A percentile compares a stretch with the other conserved stretches of the same genome.
Conservation (phyloP, 2,329 filamentous ascomycete species). For the Xylaria sp. region DNA sequence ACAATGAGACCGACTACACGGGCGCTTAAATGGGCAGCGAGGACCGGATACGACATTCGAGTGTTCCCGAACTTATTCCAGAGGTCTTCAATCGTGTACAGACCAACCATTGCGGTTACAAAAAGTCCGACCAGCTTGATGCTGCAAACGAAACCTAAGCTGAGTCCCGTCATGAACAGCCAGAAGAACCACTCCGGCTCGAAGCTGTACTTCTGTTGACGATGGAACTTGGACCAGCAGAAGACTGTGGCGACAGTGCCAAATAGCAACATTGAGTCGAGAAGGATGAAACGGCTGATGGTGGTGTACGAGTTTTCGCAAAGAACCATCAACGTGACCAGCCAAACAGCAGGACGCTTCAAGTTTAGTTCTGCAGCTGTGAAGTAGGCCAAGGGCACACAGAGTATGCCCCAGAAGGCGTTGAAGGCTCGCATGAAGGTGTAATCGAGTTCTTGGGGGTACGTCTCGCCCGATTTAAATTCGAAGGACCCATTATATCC, state of each 20-base stretch:
- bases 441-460: slow-evolving; percentile 93
- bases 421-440: slow-evolving; percentile 99
- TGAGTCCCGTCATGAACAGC: slow-evolving; percentile 92
- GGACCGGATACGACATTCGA: slow-evolving; percentile 76
- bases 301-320: slow-evolving; percentile 99
- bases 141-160: slow-evolving; percentile 97
- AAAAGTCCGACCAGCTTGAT: slow-evolving; percentile 99
- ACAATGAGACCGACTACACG: slow-evolving; percentile 89
- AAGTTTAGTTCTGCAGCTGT: slow-evolving; percentile 93
- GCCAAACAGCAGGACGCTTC: slow-evolving; percentile 87
- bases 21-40: slow-evolving; percentile 81
- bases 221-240: slow-evolving; percentile 98
- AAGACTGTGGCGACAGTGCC: slow-evolving; percentile 98
- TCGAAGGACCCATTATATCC: slow-evolving; percentile 99
- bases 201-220: slow-evolving; percentile 85
- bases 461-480: slow-evolving; percentile 98
- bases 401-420: slow-evolving; percentile 90
- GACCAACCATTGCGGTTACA: slow-evolving; percentile 90
- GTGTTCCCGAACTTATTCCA: slow-evolving; percentile 98
- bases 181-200: slow-evolving; percentile 93
- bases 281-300: slow-evolving; percentile 96
- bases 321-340: slow-evolving; percentile 95
- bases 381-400: slow-evolving; percentile 93
- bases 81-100: slow-evolving; percentile 96
- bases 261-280: slow-evolving; percentile 98